Base-by-base conservation (phyloP, 331 rosid genomes). In the Cucumis variabilis region DNA sequence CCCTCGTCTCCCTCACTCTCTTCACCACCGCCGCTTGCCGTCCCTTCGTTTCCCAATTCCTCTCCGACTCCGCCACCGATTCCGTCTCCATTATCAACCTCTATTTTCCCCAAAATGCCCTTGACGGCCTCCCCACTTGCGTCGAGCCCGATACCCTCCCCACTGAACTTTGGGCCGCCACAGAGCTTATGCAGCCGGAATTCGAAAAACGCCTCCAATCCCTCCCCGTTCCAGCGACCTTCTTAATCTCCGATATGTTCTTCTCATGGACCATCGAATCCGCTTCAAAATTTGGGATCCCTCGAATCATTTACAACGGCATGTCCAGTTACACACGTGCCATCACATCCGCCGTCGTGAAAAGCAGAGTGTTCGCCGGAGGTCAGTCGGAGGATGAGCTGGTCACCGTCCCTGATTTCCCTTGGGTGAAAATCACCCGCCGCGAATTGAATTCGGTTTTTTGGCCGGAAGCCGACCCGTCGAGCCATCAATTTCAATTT, bases 181-280 rank as follows among this genome's bases (percentile, higher is more conserved):
- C 94, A 0, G 69, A 25, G 7, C 60, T 44, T 58, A 92, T 94
- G 91, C 92, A 91, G 44, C 85, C 86, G 0, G 82, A 92, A 71
- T 95, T 94, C 83, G 95, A 95, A 7, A 17, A 23, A 0, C 89
- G 87, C 3, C 91, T 95, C 2, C 5, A 28, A 20, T 21, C 72
- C 27, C 90, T 91, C 23, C 92, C 93, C 2, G 13, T 20, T 21
- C 90, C 84, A 6, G 89, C 91, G 79, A 87, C 44, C 85, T 92
- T 95, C 93, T 23, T 95, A 62, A 87, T 95, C 82, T 90, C 98
- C 68, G 98, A 95, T 25, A 83, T 55, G 23, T 95, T 94, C 85
- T 92, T 95, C 28, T 93, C 94, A 98, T 94, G 98, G 98, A 93
- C 98, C 0, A 65, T 80, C 0, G 90, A 94, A 24, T 91, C 94